Evolutionary conservation across 2,329 filamentous ascomycete species (phyloP).

Genomic region (Colletotrichum trifolii): DNA sequence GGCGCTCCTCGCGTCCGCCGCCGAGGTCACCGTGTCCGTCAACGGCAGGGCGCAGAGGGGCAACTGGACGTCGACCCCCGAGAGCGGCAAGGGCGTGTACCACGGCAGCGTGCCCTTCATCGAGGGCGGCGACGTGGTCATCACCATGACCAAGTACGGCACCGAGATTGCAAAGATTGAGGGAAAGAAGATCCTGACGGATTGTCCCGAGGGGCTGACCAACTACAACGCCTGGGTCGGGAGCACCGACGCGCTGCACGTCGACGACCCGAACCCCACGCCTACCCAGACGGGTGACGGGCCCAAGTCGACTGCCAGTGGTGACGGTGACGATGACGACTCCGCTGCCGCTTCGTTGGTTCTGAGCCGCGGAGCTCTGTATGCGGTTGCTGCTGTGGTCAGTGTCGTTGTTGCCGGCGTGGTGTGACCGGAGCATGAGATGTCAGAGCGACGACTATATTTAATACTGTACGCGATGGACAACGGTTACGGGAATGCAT

Average conservation of each 20-base stretch:
- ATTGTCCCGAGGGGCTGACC: constrained; percentile 25
- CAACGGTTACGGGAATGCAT: no score
- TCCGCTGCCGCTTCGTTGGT: background rate
- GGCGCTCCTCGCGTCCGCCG: constrained; percentile 39
- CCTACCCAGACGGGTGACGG: constrained; percentile 28
- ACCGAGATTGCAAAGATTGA: constrained; percentile 31
- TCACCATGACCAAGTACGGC: constrained; percentile 45
- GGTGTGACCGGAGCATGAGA: background rate
- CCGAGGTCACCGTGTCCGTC: constrained; percentile 42
- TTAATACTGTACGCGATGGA: no score
- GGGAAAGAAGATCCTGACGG: constrained; percentile 19
- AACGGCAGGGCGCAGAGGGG: constrained; percentile 39
- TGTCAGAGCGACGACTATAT: no score
- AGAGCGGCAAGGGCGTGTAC: constrained; percentile 43
- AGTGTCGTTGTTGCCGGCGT: constrained; percentile 1
- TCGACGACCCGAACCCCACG: constrained; percentile 28
- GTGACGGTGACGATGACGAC: background rate
- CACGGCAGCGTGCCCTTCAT: constrained; percentile 43
- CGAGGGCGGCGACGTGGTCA: constrained; percentile 45
- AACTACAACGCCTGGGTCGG: constrained; percentile 39
- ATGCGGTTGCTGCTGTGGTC: background rate
- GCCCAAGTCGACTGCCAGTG: constrained; percentile 10
- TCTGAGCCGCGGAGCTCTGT: background rate
- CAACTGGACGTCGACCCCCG: constrained; percentile 19
- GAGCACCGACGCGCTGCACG: constrained; percentile 21